phyloP scores from a whole-genome alignment of 192 early-diverging fungal genomes.

The Globomyces pollinis-pini region DNA sequence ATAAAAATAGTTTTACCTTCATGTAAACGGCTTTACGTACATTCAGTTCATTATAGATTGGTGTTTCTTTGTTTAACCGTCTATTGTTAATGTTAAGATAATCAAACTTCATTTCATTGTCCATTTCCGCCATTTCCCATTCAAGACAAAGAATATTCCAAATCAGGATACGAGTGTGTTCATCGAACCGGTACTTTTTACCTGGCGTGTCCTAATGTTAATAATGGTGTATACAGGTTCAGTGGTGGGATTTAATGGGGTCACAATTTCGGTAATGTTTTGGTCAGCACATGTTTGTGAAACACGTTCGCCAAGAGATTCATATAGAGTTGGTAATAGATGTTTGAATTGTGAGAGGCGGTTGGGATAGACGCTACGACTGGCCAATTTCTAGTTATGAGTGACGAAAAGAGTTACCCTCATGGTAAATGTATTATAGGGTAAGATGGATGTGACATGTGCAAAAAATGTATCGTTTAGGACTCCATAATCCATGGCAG shows the following conservation, averaged over 20 bases:
- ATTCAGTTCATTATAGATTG: constrained; percentile 13
- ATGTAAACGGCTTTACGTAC: constrained; percentile 28
- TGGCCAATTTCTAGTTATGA: constrained; percentile 15
- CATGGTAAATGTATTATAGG: constrained; percentile 12
- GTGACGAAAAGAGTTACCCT: background rate
- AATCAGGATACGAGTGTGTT: background rate
- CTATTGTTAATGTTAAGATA: constrained; percentile 9
- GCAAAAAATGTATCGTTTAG: constrained; percentile 9
- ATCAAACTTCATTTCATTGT: constrained; percentile 24
- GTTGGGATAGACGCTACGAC: constrained; percentile 9
- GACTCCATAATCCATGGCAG: constrained; percentile 5
- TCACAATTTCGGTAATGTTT: background rate
- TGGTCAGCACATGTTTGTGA: background rate
- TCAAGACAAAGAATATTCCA: constrained; percentile 30
- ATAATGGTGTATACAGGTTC: background rate
- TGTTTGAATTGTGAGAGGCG: constrained; percentile 7
- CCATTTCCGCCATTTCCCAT: constrained; percentile 30
- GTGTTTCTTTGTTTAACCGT: constrained; percentile 3
- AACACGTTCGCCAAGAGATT: background rate
- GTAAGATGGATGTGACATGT: constrained; percentile 9
- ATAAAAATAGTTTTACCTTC: constrained; percentile 3
- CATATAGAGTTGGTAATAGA: constrained; percentile 10
- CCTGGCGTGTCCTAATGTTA: background rate
- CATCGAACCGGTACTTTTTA: constrained; percentile 17
- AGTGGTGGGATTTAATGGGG: background rate